Evolutionary conservation across 2,329 filamentous ascomycete genomes (phyloP).

Genomic region (Cercospora sp.): DNA sequence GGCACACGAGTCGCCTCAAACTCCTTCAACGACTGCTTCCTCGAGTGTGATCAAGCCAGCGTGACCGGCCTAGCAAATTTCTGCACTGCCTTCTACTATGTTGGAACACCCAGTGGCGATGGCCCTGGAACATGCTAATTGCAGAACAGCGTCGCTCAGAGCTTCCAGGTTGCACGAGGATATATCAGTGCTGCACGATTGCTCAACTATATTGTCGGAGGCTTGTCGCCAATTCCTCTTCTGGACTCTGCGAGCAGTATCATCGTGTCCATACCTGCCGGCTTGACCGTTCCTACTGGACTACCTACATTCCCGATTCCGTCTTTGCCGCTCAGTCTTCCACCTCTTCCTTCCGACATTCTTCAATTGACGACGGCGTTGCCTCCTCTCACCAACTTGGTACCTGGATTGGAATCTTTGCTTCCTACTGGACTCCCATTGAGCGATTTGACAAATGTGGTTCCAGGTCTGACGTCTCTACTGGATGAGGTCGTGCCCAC

Average conservation of each 20-base stretch:
- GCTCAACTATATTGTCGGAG: conserved; percentile 27
- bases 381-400: not conserved
- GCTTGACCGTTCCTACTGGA: conserved; percentile 11
- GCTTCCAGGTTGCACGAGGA: conserved; percentile 16
- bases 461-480: not conserved
- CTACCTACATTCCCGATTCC: conserved; percentile 15
- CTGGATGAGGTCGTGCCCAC: not conserved
- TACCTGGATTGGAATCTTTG: not conserved
- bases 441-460: not conserved
- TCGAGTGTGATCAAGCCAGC: conserved; percentile 25
- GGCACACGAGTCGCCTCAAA: conserved; percentile 11
- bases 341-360: conserved; percentile 4
- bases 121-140: conserved; percentile 30
- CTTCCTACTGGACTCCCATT: not conserved
- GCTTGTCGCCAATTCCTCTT: conserved; percentile 3
- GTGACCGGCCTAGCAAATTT: conserved; percentile 22
- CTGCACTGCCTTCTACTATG: conserved; percentile 31
- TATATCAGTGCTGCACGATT: conserved; percentile 26
- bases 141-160: conserved; percentile 24
- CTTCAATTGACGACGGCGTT: conserved; percentile 3
- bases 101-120: conserved; percentile 19
- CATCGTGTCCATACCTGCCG: conserved; percentile 10
- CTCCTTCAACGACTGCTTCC: conserved; percentile 32
- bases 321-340: conserved; percentile 8
- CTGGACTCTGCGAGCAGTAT: conserved; percentile 3